Base-by-base conservation (phyloP, 805 yeast genomes). In the Dipodascus geniculatus region DNA sequence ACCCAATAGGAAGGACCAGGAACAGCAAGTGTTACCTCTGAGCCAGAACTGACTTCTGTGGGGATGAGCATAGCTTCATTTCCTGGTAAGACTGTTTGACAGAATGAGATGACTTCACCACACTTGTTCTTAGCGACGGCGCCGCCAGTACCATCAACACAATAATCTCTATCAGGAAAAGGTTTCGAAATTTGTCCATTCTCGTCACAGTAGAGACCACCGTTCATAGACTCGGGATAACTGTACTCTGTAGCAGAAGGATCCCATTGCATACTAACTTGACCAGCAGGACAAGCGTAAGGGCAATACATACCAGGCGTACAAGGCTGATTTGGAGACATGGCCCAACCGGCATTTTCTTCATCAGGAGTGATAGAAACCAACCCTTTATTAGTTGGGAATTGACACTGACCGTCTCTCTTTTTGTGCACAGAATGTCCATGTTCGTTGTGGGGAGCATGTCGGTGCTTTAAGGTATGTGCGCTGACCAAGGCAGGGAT, bases 11-110 rank as follows among this genome's bases (percentile, higher is more conserved):
- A 81, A 1, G 89, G 71, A 33, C 61, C 70, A 17, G 96, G 96
- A 52, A 88, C 96, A 22, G 96, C 95, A 55, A 88, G 70, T 1
- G 76, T 72, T 53, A 72, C 68, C n/a, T 73, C 56, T 6, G 70
- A 62, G 8, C 79, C 76, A 14, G 74, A 69, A n/a, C 71, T 75
- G 54, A 83, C 80, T 53, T 75, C 66, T 22, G 95, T 87, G 56
- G 96, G 96, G 59, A 89, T 87, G 66, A 87, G 74, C 96, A 88
- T 88, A 61, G 88, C 95, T 72, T 88, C 96, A 68, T 87, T 86
- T 60, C 96, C 96, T 22, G 96, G 96, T 54, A 89, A 74, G 3
- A 89, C 96, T 6, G 96, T 88, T 71, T 89, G 96, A 68, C 96
- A 88, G 69, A 88, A 81, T 4, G 96, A 90, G 58, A 87, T 89